These are phyloP conservation scores for Inonotus hispidus DNA, from an alignment of 1,284 basidiomycete genomes.

Conservation along the genomic window DNA sequence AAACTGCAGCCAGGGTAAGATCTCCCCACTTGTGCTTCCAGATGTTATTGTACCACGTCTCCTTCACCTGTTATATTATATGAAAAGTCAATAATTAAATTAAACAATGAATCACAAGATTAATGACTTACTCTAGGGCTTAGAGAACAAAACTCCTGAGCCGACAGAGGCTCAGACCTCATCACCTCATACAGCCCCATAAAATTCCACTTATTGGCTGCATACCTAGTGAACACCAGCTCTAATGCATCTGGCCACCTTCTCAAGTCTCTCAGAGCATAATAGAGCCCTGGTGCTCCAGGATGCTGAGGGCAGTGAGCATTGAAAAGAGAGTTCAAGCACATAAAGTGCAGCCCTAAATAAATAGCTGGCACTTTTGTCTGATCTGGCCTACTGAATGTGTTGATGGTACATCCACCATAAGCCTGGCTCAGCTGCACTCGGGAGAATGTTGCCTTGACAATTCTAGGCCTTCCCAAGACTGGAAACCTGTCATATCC, in stretches of 20 bases:
- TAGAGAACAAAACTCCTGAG: conserved; percentile 29
- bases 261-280: conserved; percentile 9
- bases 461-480: neutral
- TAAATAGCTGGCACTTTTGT: neutral
- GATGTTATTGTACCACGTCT: conserved; percentile 19
- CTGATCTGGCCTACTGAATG: neutral
- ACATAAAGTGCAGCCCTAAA: conserved; percentile 22
- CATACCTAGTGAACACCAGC: conserved; percentile 21
- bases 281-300: conserved; percentile 27
- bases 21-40: conserved; percentile 23
- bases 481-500: neutral
- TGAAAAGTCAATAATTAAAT: neutral
- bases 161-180: conserved; percentile 24
- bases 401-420: conserved; percentile 4
- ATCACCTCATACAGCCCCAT: conserved; percentile 30
- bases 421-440: neutral
- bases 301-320: conserved; percentile 28
- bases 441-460: neutral
- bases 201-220: conserved; percentile 29
- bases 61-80: conserved; percentile 16
- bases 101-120: neutral
- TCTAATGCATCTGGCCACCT: conserved; percentile 8
- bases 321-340: conserved; percentile 23
- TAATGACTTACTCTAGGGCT: conserved; percentile 14
- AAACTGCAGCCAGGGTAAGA: conserved; percentile 20